phyloP scores from a whole-genome alignment of 371 early-diverging fungal species.

The Mucor circinelloides region DNA sequence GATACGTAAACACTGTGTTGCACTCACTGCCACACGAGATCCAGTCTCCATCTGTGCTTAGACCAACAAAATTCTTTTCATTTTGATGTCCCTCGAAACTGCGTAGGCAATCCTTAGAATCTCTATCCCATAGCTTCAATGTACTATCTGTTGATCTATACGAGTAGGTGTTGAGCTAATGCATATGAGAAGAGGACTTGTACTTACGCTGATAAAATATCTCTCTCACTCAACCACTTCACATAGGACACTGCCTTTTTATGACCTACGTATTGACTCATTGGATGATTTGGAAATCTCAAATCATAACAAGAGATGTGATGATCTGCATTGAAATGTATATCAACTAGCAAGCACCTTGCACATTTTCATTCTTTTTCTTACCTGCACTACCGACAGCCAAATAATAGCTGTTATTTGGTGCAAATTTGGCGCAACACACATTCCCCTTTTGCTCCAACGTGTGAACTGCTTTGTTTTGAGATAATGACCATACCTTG shows the following conservation, averaged over 20 bases:
- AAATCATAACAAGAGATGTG: conserved; percentile 87
- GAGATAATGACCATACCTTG: conserved; percentile 87
- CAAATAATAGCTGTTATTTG: conserved; percentile 66
- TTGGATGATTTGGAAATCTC: conserved; percentile 67
- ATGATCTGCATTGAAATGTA: conserved; percentile 86
- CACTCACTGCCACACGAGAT: conserved; percentile 92
- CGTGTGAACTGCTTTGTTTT: conserved; percentile 68
- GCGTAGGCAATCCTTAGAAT: conserved; percentile 55
- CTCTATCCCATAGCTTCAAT: conserved; percentile 80
- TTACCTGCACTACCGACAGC: conserved; percentile 88
- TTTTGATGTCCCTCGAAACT: conserved; percentile 86
- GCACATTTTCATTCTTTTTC: not conserved
- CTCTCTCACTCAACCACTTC: conserved; percentile 71
- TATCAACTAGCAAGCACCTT: too few species aligned
- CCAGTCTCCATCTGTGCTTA: conserved; percentile 79
- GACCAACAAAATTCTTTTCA: conserved; percentile 95
- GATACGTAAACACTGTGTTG: conserved; percentile 84
- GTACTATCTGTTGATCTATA: conserved; percentile 85
- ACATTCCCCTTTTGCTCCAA: conserved; percentile 86
- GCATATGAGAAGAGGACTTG: not conserved
- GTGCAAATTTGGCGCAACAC: conserved; percentile 92
- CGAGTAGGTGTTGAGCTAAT: not conserved
- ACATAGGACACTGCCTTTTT: conserved; percentile 93
- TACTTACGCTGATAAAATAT: conserved; percentile 75
- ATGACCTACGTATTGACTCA: conserved; percentile 79